Evolutionary conservation across 371 early-diverging fungal species (phyloP), one percentile per base, ranked within the genome.

Genomic region (Parasitella parasitica): DNA sequence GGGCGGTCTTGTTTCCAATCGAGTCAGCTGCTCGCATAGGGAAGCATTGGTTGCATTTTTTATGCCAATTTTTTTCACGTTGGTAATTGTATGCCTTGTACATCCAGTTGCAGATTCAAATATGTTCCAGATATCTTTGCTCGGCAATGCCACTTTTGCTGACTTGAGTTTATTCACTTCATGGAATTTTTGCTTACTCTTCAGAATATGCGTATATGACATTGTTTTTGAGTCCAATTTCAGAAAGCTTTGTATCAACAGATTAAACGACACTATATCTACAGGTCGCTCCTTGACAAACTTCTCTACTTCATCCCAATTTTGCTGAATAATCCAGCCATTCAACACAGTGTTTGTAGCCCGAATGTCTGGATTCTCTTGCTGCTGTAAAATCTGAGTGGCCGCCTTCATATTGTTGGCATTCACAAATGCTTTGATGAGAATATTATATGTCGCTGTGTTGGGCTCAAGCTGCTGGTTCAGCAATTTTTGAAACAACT

Each of bases 381-480:
- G 67, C 7, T 57, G 57, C 4, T 64, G 30, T 30, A 70, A 72
- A 11, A 74, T 63, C 22, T 76, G 65, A 27, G 62, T 52, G 0
- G 79, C 79, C 9, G 74, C 64, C 1, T 76, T 64, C 43, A 87
- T 74, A 49, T 92, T 85, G 49, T 72, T 78, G 4, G 76, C 68
- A 57, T 81, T 77, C 3, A 89, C 83, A 71, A 91, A 90, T 0
- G 92, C 90, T 65, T 86, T 86, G 37, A 95, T 75, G 32, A 97
- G 56, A 0, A 89, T 89, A 66, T 91, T 92, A 80, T 89, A 95
- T 0, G 94, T 94, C 48, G 82, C 71, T 9, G 76, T 64, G 62
- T 91, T 86, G 1, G 94, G 94, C 28, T 68, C 64, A 57, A 92
- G 84, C 11, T 93, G 92, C 26, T 61, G 60, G 0, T 58, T 38